Percentiles rank a stretch among this genome's conserved stretches.
These are phyloP conservation scores for Leavenworthia alabamica DNA, from an alignment of 345 rosid species.

Conservation along the genomic window DNA sequence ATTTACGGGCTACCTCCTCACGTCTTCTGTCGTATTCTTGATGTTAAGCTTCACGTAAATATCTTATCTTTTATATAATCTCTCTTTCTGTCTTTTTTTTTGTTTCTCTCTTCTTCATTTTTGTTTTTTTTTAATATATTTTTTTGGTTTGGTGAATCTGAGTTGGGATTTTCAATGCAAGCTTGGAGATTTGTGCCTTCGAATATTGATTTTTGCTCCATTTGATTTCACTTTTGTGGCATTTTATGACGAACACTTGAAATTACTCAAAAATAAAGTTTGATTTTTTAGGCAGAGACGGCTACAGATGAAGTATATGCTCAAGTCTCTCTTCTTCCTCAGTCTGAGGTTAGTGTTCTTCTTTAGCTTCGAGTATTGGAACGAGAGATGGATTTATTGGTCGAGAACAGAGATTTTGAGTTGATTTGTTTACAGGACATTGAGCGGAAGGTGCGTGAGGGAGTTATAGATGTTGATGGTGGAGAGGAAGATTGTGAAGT, in stretches of 20 bases:
- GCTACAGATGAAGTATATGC: conserved; percentile 90
- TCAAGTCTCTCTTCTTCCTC: conserved; percentile 77
- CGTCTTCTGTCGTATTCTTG: conserved; percentile 84
- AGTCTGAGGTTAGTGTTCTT: conserved; percentile 53
- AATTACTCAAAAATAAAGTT: too few species aligned
- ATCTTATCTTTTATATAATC: neutral
- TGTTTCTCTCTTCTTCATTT: neutral
- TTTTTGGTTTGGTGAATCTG: too few species aligned
- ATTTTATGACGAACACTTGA: too few species aligned
- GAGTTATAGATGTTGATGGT: conserved; percentile 42
- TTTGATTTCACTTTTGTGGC: too few species aligned
- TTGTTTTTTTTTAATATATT: conserved; percentile 22
- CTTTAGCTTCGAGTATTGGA: neutral
- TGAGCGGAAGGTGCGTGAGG: conserved; percentile 51
- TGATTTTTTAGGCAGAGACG: conserved; percentile 70
- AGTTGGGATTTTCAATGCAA: too few species aligned
- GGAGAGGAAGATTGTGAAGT: conserved; percentile 64
- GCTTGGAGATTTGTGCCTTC: too few species aligned
- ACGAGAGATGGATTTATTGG: too few species aligned
- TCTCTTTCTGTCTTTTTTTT: neutral
- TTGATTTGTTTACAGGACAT: conserved; percentile 31
- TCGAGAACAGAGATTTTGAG: neutral
- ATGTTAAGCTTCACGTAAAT: conserved; percentile 85
- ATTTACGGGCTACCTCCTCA: conserved; percentile 62
- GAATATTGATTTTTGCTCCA: too few species aligned